Evolutionary conservation across 1,284 basidiomycete genomes (phyloP).

Genomic region (Irpex sp.): DNA sequence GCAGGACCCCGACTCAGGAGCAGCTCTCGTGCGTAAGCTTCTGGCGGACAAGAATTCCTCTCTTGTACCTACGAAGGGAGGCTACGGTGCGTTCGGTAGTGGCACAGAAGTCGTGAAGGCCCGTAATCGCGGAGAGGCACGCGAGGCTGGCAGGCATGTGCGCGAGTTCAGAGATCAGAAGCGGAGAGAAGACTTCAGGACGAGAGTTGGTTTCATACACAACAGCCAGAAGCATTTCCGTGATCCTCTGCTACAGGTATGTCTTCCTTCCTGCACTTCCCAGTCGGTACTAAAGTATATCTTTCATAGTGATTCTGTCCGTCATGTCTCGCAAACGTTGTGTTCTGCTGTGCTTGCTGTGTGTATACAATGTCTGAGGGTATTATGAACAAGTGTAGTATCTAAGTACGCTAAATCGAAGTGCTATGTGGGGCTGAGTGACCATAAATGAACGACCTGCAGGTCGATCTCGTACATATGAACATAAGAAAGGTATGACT

Average conservation of each 20-base stretch:
- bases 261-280: background rate
- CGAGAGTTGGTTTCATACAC: conserved; percentile 70
- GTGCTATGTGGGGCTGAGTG: background rate
- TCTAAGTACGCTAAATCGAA: background rate
- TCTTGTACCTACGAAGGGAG: conserved; percentile 81
- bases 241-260: conserved; percentile 35
- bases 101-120: conserved; percentile 85
- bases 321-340: background rate
- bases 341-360: background rate
- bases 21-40: conserved; percentile 70
- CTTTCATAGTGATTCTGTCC: background rate
- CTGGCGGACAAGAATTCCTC: conserved; percentile 79
- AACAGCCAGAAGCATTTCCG: conserved; percentile 92
- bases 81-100: conserved; percentile 79
- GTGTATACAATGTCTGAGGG: conserved; percentile 3
- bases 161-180: conserved; percentile 83
- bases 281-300: background rate
- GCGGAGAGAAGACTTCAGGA: conserved; percentile 81
- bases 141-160: conserved; percentile 87
- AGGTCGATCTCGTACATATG: conserved; percentile 33
- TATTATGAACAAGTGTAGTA: conserved; percentile 7
- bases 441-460: conserved; percentile 22
- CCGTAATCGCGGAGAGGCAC: conserved; percentile 92
- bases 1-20: conserved; percentile 66
- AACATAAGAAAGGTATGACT: conserved; percentile 26